Evolutionary conservation across 306 rosid genomes (phyloP), one percentile per base, ranked within the genome.

Genomic region (Citrullus amarus): DNA sequence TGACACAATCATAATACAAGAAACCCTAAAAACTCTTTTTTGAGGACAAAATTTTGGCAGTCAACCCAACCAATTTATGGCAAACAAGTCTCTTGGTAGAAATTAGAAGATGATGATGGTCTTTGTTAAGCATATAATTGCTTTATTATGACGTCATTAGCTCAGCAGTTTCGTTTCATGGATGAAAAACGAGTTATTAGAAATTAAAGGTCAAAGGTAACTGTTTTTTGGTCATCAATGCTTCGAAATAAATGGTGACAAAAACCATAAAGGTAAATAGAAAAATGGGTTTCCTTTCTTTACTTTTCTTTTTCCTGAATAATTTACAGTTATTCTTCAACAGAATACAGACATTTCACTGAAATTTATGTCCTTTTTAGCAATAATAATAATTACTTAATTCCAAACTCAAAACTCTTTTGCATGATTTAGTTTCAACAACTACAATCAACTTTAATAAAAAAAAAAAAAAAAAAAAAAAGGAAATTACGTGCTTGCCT

Each of bases 181-280:
- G 53, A 41, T 67, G 28, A 67, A 69, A 34, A 69, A 9, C 10
- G 55, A 43, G 55, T 39, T 6, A 43, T 9, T 17, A 22, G 6
- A 28, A 61, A 43, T 69, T 69, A 69, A 66, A 43, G 55, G 46
- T 68, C 55, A 69, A 69, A 69, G 55, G 36, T 69, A 69, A 69
- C 75, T 32, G 75, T 0, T n/a, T 28, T 25, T 11, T 53, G 30
- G 67, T 20, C 32, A 67, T 67, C 48, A 38, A 67, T 67, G 74
- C 74, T 67, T 67, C 41, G 25, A 0, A 43, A 66, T 41, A 41
- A 67, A 39, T 16, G 4, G 53, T 41, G 30, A 67, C 18, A 16
- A 9, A 66, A 66, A 18, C 50, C 16, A 3, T 17, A 67, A 67
- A 39, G 50, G 48, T 20, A 67, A 39, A 66, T 16, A 36, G 28